phyloP scores from a whole-genome alignment of 768 basidiomycete species.

The Lactarius tabidus region DNA sequence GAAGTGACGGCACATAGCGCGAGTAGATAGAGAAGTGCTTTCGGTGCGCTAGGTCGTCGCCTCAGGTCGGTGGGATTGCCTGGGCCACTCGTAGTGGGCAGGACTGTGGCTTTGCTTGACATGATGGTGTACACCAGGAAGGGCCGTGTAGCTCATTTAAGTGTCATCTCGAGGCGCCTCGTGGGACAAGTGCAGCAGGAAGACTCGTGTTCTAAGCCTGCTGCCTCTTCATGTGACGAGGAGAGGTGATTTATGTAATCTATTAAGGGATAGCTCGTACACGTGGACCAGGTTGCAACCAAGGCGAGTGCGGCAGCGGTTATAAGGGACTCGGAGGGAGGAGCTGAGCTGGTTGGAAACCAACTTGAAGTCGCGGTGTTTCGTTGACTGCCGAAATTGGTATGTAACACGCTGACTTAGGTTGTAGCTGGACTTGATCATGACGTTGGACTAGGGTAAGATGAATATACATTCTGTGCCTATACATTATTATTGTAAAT shows the following conservation, averaged over 20 bases:
- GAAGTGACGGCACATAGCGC: slow-evolving; percentile 8
- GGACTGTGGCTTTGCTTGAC: slow-evolving; percentile 5
- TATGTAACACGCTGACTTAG: not conserved
- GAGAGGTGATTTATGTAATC: not conserved
- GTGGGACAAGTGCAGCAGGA: slow-evolving; percentile 14
- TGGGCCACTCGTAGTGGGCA: slow-evolving; percentile 1
- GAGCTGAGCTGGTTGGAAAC: not conserved
- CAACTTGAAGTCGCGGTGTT: not conserved
- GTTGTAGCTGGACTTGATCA: not conserved
- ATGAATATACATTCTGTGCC: not conserved
- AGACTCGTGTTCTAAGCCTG: slow-evolving; percentile 4
- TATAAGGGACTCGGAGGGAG: no score
- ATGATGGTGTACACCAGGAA: slow-evolving; percentile 6
- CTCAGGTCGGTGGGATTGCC: not conserved
- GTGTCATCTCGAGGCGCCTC: slow-evolving; percentile 14
- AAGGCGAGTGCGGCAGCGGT: no score
- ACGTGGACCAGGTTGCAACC: not conserved
- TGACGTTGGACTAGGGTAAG: not conserved
- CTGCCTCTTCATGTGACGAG: not conserved
- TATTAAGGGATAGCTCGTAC: not conserved
- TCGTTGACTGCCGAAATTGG: not conserved
- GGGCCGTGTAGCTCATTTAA: slow-evolving; percentile 2
- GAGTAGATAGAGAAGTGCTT: slow-evolving; percentile 2
- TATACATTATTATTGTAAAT: not conserved
- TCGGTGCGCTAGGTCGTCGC: not conserved